Evolutionary conservation across 805 yeast species (phyloP).

Genomic region (Pichia gijzeniarum): DNA sequence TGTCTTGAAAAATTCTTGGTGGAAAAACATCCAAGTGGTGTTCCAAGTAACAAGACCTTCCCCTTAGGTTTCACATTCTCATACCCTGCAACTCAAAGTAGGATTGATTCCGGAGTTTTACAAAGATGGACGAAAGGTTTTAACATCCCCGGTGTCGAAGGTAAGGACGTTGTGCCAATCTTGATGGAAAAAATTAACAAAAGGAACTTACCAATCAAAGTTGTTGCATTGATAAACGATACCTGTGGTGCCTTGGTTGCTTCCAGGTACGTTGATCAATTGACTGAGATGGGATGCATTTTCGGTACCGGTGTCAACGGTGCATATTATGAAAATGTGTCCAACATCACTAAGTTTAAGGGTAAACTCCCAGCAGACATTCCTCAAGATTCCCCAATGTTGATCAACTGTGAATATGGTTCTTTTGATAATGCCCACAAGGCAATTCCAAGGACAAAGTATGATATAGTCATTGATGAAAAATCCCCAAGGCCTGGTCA

Average conservation of each 20-base stretch:
- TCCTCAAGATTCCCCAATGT: slow-evolving; percentile 68
- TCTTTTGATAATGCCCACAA: slow-evolving; percentile 91
- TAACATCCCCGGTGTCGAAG: slow-evolving; percentile 92
- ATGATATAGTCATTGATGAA: slow-evolving; percentile 73
- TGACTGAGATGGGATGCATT: slow-evolving; percentile 91
- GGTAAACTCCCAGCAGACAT: slow-evolving; percentile 69
- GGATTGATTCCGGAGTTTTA: slow-evolving; percentile 78
- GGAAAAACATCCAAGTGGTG: slow-evolving; percentile 66
- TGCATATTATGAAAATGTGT: slow-evolving; percentile 81
- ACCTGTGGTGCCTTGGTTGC: slow-evolving; percentile 97
- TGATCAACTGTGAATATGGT: slow-evolving; percentile 98
- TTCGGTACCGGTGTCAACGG: slow-evolving; percentile 99
- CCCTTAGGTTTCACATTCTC: slow-evolving; percentile 96
- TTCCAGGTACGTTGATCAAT: slow-evolving; percentile 86
- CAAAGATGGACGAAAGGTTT: slow-evolving; percentile 99
- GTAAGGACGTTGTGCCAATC: slow-evolving; percentile 90
- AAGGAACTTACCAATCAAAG: slow-evolving; percentile 70
- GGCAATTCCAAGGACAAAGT: slow-evolving; percentile 85
- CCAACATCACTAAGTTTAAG: slow-evolving; percentile 75
- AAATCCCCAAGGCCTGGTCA: slow-evolving; percentile 97
- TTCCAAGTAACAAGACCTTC: slow-evolving; percentile 42
- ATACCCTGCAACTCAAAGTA: slow-evolving; percentile 80
- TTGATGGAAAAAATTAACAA: slow-evolving; percentile 68
- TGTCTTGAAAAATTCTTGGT: slow-evolving; percentile 68
- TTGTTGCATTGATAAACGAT: slow-evolving; percentile 93